These are phyloP conservation scores for Scedosporium boydii DNA, from an alignment of 2,329 filamentous ascomycete species.

Conservation along the genomic window DNA sequence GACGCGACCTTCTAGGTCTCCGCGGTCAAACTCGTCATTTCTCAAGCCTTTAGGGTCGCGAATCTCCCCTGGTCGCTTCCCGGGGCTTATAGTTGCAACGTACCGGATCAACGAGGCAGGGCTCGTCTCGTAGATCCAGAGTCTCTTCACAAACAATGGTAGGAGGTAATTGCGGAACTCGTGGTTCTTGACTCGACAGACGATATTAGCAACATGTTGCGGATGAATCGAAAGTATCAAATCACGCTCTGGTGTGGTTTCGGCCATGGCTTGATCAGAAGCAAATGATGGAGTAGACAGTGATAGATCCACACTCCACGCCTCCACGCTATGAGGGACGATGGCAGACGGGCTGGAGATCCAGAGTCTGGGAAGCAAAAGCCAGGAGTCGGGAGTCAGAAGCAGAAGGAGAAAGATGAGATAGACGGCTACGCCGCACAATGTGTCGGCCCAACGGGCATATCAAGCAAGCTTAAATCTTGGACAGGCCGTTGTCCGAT, in stretches of 20 bases:
- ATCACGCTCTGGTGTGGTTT: neutral
- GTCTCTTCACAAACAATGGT: slow-evolving; percentile 33
- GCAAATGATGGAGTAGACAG: no score
- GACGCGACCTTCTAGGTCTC: slow-evolving; percentile 15
- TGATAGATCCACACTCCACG: no score
- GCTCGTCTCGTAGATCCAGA: slow-evolving; percentile 46
- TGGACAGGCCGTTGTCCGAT: no score
- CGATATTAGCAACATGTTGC: slow-evolving; percentile 33
- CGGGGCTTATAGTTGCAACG: slow-evolving; percentile 39
- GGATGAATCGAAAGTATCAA: slow-evolving; percentile 35
- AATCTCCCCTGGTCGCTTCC: slow-evolving; percentile 39
- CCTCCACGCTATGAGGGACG: no score
- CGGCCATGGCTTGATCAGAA: slow-evolving; percentile 14
- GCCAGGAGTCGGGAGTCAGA: no score
- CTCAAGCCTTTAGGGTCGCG: slow-evolving; percentile 32
- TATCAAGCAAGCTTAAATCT: no score
- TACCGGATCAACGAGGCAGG: slow-evolving; percentile 38
- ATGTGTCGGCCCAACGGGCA: no score
- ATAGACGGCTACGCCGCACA: no score
- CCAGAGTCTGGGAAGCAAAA: no score
- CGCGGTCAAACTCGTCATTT: slow-evolving; percentile 21
- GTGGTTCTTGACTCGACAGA: slow-evolving; percentile 36
- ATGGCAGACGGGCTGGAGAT: no score
- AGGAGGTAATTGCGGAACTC: slow-evolving; percentile 44
- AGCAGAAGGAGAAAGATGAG: no score